phyloP scores from a whole-genome alignment of 2,329 filamentous ascomycete species.

The Chalaropsis thielavioides region DNA sequence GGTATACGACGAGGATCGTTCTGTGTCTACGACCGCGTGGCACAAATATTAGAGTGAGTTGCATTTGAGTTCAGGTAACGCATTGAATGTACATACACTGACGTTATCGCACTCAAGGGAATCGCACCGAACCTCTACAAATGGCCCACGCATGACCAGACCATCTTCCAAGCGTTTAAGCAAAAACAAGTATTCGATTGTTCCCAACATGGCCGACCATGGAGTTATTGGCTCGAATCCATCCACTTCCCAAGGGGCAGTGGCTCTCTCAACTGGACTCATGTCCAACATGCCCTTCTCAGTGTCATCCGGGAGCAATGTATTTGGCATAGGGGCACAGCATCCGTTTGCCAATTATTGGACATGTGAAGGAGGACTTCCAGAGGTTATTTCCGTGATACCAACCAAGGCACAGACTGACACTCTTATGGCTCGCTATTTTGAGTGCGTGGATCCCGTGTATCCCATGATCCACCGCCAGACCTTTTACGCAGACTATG shows the following conservation, averaged over 20 bases:
- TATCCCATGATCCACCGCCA: conserved; percentile 68
- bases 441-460: conserved; percentile 61
- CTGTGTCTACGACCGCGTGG: conserved; percentile 62
- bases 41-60: conserved; percentile 59
- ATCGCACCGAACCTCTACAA: conserved; percentile 29
- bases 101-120: conserved; percentile 11
- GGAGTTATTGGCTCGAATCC: conserved; percentile 28
- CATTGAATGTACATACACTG: background rate
- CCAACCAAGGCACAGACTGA: conserved; percentile 65
- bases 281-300: conserved; percentile 62
- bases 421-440: conserved; percentile 49
- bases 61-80: background rate
- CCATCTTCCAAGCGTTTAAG: conserved; percentile 39
- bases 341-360: conserved; percentile 76
- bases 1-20: conserved; percentile 63
- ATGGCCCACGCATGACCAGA: conserved; percentile 42
- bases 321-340: conserved; percentile 67
- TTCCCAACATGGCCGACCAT: conserved; percentile 43
- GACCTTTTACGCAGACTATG: conserved; percentile 64
- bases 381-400: conserved; percentile 60
- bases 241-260: conserved; percentile 33
- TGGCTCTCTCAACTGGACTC: conserved; percentile 44
- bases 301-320: conserved; percentile 54
- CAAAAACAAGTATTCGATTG: conserved; percentile 26
- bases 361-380: conserved; percentile 61